Evolutionary conservation across 73 alveolate genomes (phyloP).

Genomic region (Paramecium biaurelia): DNA sequence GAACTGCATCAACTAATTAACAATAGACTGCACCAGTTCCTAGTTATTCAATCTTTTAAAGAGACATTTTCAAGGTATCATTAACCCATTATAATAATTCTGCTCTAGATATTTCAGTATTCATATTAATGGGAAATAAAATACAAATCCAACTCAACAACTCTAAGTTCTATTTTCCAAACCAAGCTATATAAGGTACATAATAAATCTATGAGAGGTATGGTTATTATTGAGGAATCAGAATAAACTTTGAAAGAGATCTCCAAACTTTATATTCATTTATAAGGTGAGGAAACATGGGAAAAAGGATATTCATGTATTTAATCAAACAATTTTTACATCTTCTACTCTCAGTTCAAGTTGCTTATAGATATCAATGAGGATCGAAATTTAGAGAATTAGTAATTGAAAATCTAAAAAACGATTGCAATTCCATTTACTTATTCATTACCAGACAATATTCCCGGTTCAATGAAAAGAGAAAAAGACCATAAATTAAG

Average conservation of each 20-base stretch:
- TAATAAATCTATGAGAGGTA: neutral
- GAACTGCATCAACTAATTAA: slow-evolving; percentile 52
- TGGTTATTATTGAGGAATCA: neutral
- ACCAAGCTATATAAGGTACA: neutral
- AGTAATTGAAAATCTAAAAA: neutral
- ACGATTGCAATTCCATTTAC: slow-evolving; percentile 5
- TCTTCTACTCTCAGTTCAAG: neutral
- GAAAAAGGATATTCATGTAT: neutral
- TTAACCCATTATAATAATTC: slow-evolving; percentile 62
- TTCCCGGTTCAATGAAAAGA: neutral
- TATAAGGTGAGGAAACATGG: neutral
- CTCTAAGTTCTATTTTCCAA: neutral
- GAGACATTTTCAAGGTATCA: slow-evolving; percentile 13
- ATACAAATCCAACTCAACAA: neutral
- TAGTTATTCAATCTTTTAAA: slow-evolving; percentile 53
- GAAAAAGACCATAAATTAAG: neutral
- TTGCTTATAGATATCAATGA: neutral
- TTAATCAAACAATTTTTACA: neutral
- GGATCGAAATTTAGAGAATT: neutral
- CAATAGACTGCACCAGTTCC: slow-evolving; percentile 68
- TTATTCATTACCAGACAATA: neutral
- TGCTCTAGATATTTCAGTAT: slow-evolving; percentile 53
- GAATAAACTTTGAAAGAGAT: neutral
- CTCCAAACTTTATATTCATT: neutral
- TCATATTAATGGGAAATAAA: slow-evolving; percentile 21